Conservation (phyloP, 208 protist genomes). For the Trypanosoma cruzi region DNA sequence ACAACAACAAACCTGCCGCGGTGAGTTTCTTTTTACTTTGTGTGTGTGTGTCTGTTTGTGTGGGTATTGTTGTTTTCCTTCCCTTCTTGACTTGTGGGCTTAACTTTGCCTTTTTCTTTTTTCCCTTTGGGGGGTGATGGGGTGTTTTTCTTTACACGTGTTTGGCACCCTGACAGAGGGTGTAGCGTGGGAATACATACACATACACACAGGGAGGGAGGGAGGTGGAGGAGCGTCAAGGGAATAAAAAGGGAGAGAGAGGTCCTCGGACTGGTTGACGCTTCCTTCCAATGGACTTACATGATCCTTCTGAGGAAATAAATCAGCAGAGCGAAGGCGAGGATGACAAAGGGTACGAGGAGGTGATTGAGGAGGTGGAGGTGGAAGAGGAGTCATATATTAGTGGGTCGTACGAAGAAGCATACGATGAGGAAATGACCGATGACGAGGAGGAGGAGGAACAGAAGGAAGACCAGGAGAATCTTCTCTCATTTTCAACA, state of each 20-base stretch:
- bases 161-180: not conserved
- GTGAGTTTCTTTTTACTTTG: not conserved
- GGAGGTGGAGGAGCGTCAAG: not conserved
- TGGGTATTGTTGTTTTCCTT: not conserved
- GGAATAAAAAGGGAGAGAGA: not conserved
- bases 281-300: not conserved
- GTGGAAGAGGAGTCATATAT: constrained; percentile 14
- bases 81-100: not conserved
- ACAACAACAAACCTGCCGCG: not conserved
- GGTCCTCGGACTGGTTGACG: not conserved
- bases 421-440: constrained; percentile 32
- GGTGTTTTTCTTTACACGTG: not conserved
- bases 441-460: constrained; percentile 31
- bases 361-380: constrained; percentile 1
- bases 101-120: not conserved
- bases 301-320: not conserved
- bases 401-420: constrained; percentile 23
- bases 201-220: not conserved
- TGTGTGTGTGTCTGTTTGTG: no score
- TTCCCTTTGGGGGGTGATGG: not conserved
- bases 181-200: not conserved
- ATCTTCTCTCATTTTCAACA: constrained; percentile 51
- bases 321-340: not conserved
- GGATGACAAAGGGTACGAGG: not conserved
- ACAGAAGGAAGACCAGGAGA: constrained; percentile 37